Percentiles rank a stretch among this genome's conserved stretches.
Conservation (phyloP, 2,329 filamentous ascomycete species). For the Blastomyces percursus region DNA sequence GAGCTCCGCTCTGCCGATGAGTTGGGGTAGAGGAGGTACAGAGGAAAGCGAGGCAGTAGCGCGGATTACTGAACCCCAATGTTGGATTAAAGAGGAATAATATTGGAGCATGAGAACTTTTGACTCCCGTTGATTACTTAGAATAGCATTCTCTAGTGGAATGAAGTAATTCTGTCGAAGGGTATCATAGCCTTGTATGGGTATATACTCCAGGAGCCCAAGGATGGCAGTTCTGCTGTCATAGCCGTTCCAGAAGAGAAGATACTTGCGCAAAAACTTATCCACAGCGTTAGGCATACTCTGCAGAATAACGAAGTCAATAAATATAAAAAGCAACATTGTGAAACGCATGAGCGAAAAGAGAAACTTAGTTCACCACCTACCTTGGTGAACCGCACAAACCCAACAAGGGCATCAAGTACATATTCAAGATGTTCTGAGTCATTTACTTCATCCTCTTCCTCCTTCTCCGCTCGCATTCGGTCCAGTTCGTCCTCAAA, state of each 20-base stretch:
- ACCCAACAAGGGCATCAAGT: constrained; percentile 24
- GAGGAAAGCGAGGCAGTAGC: constrained; percentile 14
- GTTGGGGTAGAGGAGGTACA: constrained; percentile 28
- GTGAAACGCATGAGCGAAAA: background rate
- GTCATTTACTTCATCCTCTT: constrained; percentile 23
- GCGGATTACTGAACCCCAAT: constrained; percentile 36
- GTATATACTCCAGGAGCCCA: constrained; percentile 25
- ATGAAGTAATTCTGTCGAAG: constrained; percentile 29
- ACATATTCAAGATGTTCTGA: constrained; percentile 28
- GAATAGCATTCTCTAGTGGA: constrained; percentile 32
- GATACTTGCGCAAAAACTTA: constrained; percentile 38
- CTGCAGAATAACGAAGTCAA: constrained; percentile 16
- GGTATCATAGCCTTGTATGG: constrained; percentile 22
- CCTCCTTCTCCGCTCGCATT: constrained; percentile 33
- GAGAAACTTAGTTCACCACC: constrained; percentile 1
- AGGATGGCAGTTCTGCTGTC: constrained; percentile 39
- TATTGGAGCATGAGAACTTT: constrained; percentile 53
- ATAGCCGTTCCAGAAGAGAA: constrained; percentile 52
- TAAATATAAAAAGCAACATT: background rate
- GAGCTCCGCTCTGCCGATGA: constrained; percentile 40
- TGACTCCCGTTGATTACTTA: constrained; percentile 34
- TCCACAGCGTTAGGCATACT: constrained; percentile 24
- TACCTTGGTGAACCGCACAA: constrained; percentile 32
- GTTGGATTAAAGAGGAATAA: constrained; percentile 55
- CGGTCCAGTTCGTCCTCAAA: constrained; percentile 28